Conservation (phyloP, 371 early-diverging fungal species). For the Dinochytrium kinnereticum region DNA sequence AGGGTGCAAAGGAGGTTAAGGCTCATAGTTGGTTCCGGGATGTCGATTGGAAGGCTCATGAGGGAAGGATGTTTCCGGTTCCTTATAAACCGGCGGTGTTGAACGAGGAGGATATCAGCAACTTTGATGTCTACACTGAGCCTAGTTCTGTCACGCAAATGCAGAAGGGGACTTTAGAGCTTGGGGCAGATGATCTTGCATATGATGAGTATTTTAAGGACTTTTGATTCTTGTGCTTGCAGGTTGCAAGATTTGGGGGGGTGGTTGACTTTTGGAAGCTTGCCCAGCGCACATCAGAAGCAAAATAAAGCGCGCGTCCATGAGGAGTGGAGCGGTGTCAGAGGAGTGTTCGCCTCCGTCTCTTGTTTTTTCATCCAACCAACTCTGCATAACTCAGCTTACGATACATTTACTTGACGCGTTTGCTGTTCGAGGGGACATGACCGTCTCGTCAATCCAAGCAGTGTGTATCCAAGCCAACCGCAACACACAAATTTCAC, state of each 20-base stretch:
- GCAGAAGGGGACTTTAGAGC: slow-evolving; percentile 26
- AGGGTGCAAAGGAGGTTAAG: slow-evolving; percentile 87
- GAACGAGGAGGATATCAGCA: slow-evolving; percentile 31
- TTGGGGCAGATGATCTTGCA: slow-evolving; percentile 17
- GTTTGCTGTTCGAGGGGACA: too few relatives aligned
- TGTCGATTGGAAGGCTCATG: slow-evolving; percentile 88
- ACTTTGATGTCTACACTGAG: slow-evolving; percentile 34
- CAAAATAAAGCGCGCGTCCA: too few relatives aligned
- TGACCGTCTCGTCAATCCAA: too few relatives aligned
- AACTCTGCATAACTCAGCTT: too few relatives aligned
- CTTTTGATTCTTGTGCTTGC: slow-evolving; percentile 16
- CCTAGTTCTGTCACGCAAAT: slow-evolving; percentile 27
- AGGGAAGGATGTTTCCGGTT: slow-evolving; percentile 74
- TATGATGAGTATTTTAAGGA: slow-evolving; percentile 32
- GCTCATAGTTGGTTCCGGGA: slow-evolving; percentile 89
- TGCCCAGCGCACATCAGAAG: too few relatives aligned
- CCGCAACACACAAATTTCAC: too few relatives aligned
- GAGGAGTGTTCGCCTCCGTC: too few relatives aligned
- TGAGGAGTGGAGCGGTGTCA: too few relatives aligned
- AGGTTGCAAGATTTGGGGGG: neutral
- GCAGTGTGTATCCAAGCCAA: too few relatives aligned
- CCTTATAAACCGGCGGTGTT: slow-evolving; percentile 58
- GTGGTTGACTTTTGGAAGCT: too few relatives aligned
- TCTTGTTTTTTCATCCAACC: too few relatives aligned
- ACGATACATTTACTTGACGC: too few relatives aligned